phyloP scores from a whole-genome alignment of 129 eudicot species.

The Artemisia annua region DNA sequence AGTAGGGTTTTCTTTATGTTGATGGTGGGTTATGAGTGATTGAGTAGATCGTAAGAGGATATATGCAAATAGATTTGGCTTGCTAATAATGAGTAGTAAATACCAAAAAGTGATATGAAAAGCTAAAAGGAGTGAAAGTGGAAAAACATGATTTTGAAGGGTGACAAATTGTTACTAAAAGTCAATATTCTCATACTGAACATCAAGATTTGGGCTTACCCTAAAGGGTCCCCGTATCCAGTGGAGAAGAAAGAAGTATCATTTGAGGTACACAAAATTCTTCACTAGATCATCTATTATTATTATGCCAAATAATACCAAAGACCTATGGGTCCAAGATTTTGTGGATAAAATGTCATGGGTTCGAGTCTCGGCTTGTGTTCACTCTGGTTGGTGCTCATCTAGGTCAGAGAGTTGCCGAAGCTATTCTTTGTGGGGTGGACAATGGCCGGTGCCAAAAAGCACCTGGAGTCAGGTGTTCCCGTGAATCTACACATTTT shows the following conservation, averaged over 20 bases:
- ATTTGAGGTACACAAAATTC: conserved; percentile 30
- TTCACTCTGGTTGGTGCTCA: too few relatives aligned
- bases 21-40: conserved; percentile 33
- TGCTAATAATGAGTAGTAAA: conserved; percentile 37
- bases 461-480: too few relatives aligned
- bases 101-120: conserved; percentile 21
- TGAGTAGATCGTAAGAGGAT: conserved; percentile 26
- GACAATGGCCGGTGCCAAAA: too few relatives aligned
- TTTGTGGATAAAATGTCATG: too few relatives aligned
- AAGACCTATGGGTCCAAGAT: too few relatives aligned
- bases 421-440: too few relatives aligned
- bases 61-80: conserved; percentile 17
- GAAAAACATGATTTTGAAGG: conserved; percentile 29
- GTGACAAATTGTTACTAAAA: conserved; percentile 26
- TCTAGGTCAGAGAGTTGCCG: too few relatives aligned
- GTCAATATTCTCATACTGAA: conserved; percentile 46
- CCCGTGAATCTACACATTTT: too few relatives aligned
- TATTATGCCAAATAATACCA: conserved; percentile 35
- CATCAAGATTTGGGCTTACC: conserved; percentile 41
- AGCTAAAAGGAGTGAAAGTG: conserved; percentile 24
- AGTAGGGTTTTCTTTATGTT: conserved; percentile 24
- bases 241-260: conserved; percentile 35
- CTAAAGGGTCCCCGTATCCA: conserved; percentile 40
- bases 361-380: too few relatives aligned
- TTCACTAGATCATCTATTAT: conserved; percentile 23